Evolutionary conservation across 2,329 filamentous ascomycete species (phyloP).

Genomic region (Penicillium crustosum): DNA sequence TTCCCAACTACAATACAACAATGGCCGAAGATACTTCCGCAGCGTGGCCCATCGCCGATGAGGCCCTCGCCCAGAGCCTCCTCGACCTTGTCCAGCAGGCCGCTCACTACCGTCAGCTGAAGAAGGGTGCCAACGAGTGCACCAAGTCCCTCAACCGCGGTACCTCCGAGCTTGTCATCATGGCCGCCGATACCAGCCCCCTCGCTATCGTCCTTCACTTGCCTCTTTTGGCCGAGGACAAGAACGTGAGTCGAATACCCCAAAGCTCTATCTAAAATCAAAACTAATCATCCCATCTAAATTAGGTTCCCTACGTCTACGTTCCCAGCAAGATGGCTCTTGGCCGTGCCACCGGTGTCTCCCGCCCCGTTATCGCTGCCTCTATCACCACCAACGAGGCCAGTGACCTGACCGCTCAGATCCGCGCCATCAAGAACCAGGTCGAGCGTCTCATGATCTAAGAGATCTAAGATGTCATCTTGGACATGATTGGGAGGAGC

Average conservation of each 20-base stretch:
- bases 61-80: slow-evolving; percentile 74
- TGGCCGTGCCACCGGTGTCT: slow-evolving; percentile 86
- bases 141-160: slow-evolving; percentile 91
- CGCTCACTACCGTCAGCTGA: slow-evolving; percentile 65
- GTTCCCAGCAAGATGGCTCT: slow-evolving; percentile 78
- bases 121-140: slow-evolving; percentile 84
- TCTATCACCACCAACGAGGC: slow-evolving; percentile 91
- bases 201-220: slow-evolving; percentile 87
- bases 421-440: slow-evolving; percentile 87
- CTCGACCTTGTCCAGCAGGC: slow-evolving; percentile 77
- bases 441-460: slow-evolving; percentile 51
- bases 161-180: slow-evolving; percentile 57
- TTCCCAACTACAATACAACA: slow-evolving; percentile 16
- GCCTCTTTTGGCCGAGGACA: slow-evolving; percentile 78
- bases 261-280: neutral
- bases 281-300: neutral
- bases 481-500: neutral
- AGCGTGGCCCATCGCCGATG: slow-evolving; percentile 71
- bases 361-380: slow-evolving; percentile 79
- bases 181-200: slow-evolving; percentile 79
- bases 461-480: slow-evolving; percentile 4
- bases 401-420: slow-evolving; percentile 82
- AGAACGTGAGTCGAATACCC: slow-evolving; percentile 50
- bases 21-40: slow-evolving; percentile 37
- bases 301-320: slow-evolving; percentile 62